Percentiles rank a stretch among this genome's conserved stretches.
phyloP scores from a whole-genome alignment of 75 land plant species.

The Selaginella moellendorffii region DNA sequence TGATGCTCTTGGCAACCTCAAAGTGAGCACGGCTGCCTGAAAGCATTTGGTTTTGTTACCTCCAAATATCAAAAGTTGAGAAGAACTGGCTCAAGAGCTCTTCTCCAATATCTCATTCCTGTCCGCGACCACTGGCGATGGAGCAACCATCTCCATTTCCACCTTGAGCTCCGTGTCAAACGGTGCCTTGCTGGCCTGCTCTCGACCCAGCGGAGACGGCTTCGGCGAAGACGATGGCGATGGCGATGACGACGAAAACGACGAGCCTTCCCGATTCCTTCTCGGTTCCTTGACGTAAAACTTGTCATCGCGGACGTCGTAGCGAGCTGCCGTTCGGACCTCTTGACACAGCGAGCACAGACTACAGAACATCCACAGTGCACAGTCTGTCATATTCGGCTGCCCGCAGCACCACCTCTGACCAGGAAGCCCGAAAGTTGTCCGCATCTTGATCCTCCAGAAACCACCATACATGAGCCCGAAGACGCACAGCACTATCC shows the following conservation, averaged over 20 bases:
- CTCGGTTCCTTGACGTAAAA: conserved; percentile 14
- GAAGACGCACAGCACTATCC: conserved; percentile 50
- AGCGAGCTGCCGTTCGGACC: conserved; percentile 60
- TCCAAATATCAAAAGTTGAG: no score
- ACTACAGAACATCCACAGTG: conserved; percentile 80
- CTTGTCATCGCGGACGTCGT: conserved; percentile 46
- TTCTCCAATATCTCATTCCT: neutral
- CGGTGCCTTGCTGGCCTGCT: neutral
- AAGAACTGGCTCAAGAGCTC: no score
- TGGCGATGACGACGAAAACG: neutral
- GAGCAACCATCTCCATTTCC: neutral
- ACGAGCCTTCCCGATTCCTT: neutral
- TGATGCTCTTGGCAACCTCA: no score
- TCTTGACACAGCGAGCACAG: conserved; percentile 83
- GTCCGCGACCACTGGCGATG: neutral
- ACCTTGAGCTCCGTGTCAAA: no score
- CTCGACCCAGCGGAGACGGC: neutral
- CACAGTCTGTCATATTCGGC: conserved; percentile 51
- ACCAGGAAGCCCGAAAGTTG: conserved; percentile 50
- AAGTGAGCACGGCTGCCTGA: no score
- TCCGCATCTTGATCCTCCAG: conserved; percentile 84
- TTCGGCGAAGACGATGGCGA: neutral
- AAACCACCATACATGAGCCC: conserved; percentile 84
- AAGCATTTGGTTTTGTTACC: no score
- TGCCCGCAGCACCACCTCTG: conserved; percentile 38